These are phyloP conservation scores for Goffeauzyma gilvescens DNA, from an alignment of 768 basidiomycete genomes.

Conservation along the genomic window DNA sequence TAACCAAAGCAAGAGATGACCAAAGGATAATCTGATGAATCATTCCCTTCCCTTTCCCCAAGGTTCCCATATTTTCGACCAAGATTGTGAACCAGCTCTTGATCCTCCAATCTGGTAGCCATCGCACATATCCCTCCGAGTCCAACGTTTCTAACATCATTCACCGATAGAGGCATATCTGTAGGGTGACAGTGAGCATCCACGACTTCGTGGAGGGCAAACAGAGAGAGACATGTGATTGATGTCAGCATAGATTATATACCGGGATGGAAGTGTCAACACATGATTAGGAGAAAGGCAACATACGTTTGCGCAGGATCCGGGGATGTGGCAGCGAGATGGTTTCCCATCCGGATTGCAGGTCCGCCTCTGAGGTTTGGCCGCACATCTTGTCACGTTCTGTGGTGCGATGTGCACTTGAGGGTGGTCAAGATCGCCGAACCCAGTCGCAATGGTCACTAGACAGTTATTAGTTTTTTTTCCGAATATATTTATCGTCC, in stretches of 20 bases:
- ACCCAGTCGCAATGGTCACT: no score
- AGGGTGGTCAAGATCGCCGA: no score
- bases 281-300: no score
- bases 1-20: conserved; percentile 76
- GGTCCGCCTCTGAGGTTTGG: no score
- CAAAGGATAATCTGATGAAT: no score
- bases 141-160: conserved; percentile 41
- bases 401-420: no score
- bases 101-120: conserved; percentile 43
- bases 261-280: neutral
- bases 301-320: no score
- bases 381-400: no score
- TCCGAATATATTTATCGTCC: no score
- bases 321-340: no score
- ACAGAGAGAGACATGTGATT: neutral
- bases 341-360: no score
- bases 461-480: no score
- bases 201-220: conserved; percentile 34
- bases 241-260: neutral
- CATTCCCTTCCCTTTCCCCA: conserved; percentile 10
- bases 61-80: conserved; percentile 38
- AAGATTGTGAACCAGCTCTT: conserved; percentile 48
- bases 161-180: conserved; percentile 41
- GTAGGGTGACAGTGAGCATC: conserved; percentile 91
- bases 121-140: conserved; percentile 63